Evolutionary conservation across 495 filamentous ascomycete genomes (phyloP).

Genomic region (Penicillium maclennaniae): DNA sequence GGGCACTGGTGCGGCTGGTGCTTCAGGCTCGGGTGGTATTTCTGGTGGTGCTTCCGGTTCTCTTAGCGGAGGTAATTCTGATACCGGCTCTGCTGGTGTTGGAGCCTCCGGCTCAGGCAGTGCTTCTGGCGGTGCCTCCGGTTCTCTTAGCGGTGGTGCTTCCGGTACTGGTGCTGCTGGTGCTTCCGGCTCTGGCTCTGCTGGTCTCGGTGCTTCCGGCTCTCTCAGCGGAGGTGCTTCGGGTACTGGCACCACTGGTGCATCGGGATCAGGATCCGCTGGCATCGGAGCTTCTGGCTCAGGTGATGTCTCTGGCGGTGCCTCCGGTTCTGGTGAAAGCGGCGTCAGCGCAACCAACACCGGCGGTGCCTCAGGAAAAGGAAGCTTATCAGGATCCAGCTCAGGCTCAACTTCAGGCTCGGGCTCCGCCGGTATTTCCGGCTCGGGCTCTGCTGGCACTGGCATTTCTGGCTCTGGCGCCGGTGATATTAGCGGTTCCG

Average conservation of each 20-base stretch:
- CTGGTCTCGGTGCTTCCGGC: not conserved
- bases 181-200: not conserved
- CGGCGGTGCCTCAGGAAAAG: slow-evolving; percentile 4
- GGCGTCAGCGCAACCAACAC: not conserved
- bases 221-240: not conserved
- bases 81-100: not conserved
- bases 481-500: slow-evolving; percentile 9
- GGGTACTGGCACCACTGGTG: not conserved
- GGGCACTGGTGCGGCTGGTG: not conserved
- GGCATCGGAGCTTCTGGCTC: not conserved
- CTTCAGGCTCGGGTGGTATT: not conserved
- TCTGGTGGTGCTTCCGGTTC: slow-evolving; percentile 1
- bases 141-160: slow-evolving; percentile 12
- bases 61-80: no score
- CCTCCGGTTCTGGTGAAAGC: not conserved
- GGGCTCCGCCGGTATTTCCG: slow-evolving; percentile 8
- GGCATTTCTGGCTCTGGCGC: slow-evolving; percentile 12
- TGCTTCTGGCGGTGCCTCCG: slow-evolving; percentile 4
- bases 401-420: slow-evolving; percentile 6
- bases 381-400: not conserved
- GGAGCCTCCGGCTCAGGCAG: slow-evolving; percentile 2
- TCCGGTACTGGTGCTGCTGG: not conserved
- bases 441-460: slow-evolving; percentile 12
- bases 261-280: no score
- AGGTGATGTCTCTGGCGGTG: not conserved